Base-by-base conservation (phyloP, 75 land plant genomes). In the Isoetes taiwanensis region DNA sequence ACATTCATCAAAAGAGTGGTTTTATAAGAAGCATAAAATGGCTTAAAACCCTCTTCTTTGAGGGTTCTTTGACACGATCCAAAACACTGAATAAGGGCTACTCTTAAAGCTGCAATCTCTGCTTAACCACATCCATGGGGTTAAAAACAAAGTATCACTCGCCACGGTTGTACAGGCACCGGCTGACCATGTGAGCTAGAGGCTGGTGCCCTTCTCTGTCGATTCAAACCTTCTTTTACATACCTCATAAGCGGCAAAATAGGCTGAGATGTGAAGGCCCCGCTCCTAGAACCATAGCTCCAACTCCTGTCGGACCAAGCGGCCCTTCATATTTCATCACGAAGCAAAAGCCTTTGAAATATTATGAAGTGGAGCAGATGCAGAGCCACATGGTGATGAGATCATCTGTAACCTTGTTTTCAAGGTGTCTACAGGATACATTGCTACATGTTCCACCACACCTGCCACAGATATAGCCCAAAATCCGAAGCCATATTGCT, bases 221-320 rank as follows among this genome's bases (percentile, higher is more conserved):
- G 30, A 72, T 73, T 17, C 75, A 74, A 17, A 72, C 30, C 8
- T 43, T 39, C 61, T 55, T 55, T 72, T 72, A 33, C 67, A 62
- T 24, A 32, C n/a, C 50, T 72, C 75, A 35, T 72, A 72, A 17
- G 43, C 76, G 8, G 73, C 29, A 20, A 72, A 72, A 52, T 72
- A 71, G 9, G 71, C 75, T 26, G 75, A 74, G 82, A 55, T 72
- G 75, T 26, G 75, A 64, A 26, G 75, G 75, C 30, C 75, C 75
- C 8, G 75, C 75, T 34, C 75, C 75, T 3, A 72, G 29, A 52
- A 53, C 43, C 75, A 72, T 72, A 11, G 75, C 75, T 41, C 75
- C 75, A 12, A 71, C 59, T 20, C 75, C 75, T 43, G 75, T 31
- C 41, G 71, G 64, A 4, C 75, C 75, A 0, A 71, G 31, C 27